phyloP scores from a whole-genome alignment of 164 flowering plant species.

The Echeveria elegans region DNA sequence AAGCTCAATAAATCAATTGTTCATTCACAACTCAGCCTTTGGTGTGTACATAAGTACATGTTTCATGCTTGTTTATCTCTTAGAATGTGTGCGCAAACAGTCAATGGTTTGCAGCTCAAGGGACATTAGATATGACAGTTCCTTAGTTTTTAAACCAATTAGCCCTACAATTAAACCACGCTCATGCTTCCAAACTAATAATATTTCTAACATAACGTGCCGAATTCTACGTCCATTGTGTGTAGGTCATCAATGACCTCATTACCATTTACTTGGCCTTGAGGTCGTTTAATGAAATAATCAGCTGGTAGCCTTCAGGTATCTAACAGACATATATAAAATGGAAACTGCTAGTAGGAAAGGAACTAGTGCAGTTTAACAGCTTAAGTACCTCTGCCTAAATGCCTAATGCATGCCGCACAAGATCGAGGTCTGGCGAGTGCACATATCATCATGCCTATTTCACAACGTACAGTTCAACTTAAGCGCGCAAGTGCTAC shows the following conservation, averaged over 20 bases:
- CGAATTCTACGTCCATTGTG: background rate
- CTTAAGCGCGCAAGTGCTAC: background rate
- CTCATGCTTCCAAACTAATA: background rate
- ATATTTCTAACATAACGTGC: background rate
- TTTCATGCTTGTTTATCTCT: background rate
- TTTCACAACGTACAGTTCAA: background rate
- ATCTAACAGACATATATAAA: too few species aligned
- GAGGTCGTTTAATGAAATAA: background rate
- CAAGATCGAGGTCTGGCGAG: too few species aligned
- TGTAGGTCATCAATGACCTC: slow-evolving; percentile 1
- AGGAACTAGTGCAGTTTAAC: background rate
- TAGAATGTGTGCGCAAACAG: background rate
- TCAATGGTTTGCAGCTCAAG: slow-evolving; percentile 2
- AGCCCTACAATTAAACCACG: background rate
- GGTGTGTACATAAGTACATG: background rate
- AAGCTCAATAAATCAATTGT: background rate
- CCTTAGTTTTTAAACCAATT: background rate
- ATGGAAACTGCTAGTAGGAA: background rate
- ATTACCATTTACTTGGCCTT: background rate
- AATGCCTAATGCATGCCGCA: too few species aligned
- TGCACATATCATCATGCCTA: too few species aligned
- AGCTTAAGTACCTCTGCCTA: background rate
- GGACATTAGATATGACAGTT: background rate
- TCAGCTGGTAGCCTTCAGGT: too few species aligned
- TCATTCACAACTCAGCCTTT: background rate